Evolutionary conservation across 2,329 filamentous ascomycete genomes (phyloP).

Genomic region (Alternaria sp.): DNA sequence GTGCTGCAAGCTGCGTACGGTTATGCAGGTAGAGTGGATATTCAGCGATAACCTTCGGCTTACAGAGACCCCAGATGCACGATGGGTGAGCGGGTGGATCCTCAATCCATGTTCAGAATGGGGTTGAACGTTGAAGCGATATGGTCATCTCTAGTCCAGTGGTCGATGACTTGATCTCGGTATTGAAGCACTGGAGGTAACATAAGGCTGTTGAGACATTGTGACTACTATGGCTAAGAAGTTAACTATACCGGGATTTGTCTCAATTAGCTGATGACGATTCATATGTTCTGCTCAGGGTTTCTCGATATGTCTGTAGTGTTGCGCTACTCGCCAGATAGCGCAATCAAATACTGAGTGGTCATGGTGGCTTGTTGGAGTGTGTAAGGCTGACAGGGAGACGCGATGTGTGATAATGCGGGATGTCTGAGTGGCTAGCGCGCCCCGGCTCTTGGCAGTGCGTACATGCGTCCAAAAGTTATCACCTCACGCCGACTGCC

Average conservation of each 20-base stretch:
- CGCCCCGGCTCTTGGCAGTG: slow-evolving; percentile 11
- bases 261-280: not conserved
- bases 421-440: slow-evolving; percentile 10
- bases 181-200: not conserved
- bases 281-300: not conserved
- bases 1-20: not conserved
- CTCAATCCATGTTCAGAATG: not conserved
- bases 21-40: not conserved
- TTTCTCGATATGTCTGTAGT: not conserved
- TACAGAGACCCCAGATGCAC: not conserved
- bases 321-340: not conserved
- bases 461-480: slow-evolving; percentile 15
- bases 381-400: not conserved
- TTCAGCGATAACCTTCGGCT: not conserved
- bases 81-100: not conserved
- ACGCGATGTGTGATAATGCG: not conserved
- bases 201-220: not conserved
- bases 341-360: not conserved
- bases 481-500: not conserved
- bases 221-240: not conserved
- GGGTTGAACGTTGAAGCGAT: not conserved
- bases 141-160: not conserved
- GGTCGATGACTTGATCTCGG: not conserved
- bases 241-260: not conserved
- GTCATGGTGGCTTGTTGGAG: not conserved